Conservation (phyloP, 163 green algal genomes). For the Scenedesmus sp. region DNA sequence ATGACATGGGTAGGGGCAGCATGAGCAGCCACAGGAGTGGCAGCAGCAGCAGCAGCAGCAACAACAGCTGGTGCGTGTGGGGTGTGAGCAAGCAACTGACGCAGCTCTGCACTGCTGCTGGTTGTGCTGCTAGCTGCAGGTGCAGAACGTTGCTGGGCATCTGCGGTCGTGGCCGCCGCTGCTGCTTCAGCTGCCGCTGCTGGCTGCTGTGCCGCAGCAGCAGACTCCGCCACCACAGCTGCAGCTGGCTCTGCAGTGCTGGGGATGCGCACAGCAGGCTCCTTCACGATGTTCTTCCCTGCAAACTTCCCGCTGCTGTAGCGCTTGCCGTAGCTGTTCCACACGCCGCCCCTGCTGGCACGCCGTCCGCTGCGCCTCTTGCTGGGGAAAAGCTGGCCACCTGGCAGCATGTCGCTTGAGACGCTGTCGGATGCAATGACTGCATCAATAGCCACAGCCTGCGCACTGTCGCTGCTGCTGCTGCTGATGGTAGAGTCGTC, state of each 20-base stretch:
- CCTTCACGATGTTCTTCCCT: slow-evolving; percentile 19
- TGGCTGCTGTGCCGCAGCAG: neutral
- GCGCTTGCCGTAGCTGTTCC: slow-evolving; percentile 30
- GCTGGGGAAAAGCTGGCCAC: neutral
- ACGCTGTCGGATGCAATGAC: neutral
- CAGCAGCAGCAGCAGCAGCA: slow-evolving; percentile 9
- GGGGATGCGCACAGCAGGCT: slow-evolving; percentile 15
- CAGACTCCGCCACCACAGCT: neutral
- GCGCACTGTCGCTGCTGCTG: neutral
- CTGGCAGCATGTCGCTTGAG: neutral
- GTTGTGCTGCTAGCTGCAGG: neutral
- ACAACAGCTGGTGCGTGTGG: neutral
- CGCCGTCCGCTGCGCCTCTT: neutral
- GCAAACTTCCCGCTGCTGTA: slow-evolving; percentile 14
- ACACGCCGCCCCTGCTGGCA: neutral
- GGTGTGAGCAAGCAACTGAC: neutral
- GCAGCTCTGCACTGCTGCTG: neutral
- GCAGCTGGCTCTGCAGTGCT: neutral
- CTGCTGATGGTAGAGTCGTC: neutral
- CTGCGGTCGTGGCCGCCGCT: neutral
- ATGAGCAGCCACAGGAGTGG: no score
- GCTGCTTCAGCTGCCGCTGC: neutral
- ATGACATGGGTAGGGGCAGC: no score
- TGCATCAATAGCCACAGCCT: neutral
- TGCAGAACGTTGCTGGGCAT: neutral